These are phyloP conservation scores for Arabis alpina DNA, from an alignment of 345 rosid species.

Conservation along the genomic window DNA sequence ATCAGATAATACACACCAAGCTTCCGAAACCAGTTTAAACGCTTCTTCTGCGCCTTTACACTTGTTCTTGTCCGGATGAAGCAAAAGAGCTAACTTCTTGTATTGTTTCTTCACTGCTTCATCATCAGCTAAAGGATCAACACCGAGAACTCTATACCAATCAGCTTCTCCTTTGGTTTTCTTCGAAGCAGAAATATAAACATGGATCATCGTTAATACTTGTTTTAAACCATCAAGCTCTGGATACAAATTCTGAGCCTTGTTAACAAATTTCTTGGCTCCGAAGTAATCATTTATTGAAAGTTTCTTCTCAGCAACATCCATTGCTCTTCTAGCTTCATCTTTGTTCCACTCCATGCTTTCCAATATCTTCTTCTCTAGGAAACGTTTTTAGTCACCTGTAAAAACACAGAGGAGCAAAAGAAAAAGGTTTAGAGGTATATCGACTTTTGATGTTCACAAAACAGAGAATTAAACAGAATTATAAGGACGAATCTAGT, in stretches of 20 bases:
- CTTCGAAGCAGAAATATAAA: constrained; percentile 56
- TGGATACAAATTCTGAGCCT: constrained; percentile 75
- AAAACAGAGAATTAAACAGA: too few species aligned
- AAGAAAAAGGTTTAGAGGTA: too few species aligned
- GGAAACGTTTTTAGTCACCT: too few species aligned
- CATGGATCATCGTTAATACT: constrained; percentile 56
- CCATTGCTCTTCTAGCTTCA: constrained; percentile 71
- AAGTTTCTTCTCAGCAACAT: constrained; percentile 47
- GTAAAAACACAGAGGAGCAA: too few species aligned
- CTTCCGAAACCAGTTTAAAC: constrained; percentile 66
- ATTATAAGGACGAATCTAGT: too few species aligned
- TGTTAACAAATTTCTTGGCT: constrained; percentile 64
- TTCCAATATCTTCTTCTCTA: too few species aligned
- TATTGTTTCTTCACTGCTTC: constrained; percentile 63
- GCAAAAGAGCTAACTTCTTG: constrained; percentile 62
- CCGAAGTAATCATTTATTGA: constrained; percentile 58
- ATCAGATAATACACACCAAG: constrained; percentile 75
- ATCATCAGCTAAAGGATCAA: constrained; percentile 61
- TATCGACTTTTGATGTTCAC: too few species aligned
- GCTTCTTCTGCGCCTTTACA: constrained; percentile 74
- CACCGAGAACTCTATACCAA: constrained; percentile 75
- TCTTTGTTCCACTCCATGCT: constrained; percentile 49
- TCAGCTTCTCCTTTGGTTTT: constrained; percentile 53
- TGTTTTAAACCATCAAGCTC: constrained; percentile 62
- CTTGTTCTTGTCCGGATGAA: constrained; percentile 87